phyloP scores from a whole-genome alignment of 2,329 filamentous ascomycete species.

The Xylariaceae sp. region DNA sequence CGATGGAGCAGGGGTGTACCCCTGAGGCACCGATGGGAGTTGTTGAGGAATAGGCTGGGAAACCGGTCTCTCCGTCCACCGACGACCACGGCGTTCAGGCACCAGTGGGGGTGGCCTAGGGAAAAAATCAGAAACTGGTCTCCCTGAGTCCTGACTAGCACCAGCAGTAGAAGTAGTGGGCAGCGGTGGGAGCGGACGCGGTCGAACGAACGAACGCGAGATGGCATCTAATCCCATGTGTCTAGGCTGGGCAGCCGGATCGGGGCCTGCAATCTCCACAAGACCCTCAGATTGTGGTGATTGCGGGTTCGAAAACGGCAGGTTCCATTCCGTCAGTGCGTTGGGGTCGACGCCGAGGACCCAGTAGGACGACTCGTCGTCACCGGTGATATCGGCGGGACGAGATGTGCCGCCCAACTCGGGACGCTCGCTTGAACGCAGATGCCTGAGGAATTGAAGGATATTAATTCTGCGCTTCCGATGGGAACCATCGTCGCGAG shows the following conservation, averaged over 20 bases:
- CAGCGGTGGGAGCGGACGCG: background rate
- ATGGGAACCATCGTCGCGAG: constrained; percentile 3
- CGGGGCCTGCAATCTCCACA: constrained; percentile 3
- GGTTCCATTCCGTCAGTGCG: constrained; percentile 28
- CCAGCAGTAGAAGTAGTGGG: no score
- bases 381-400: constrained; percentile 14
- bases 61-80: no score
- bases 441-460: constrained; percentile 37
- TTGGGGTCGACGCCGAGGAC: constrained; percentile 25
- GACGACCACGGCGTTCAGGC: no score
- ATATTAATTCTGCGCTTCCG: constrained; percentile 31
- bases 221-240: constrained; percentile 17
- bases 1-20: no score
- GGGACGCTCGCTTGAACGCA: constrained; percentile 45
- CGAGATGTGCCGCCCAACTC: constrained; percentile 48
- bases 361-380: constrained; percentile 23
- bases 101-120: no score
- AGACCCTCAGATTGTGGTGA: background rate
- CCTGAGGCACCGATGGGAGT: no score
- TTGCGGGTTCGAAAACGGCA: constrained; percentile 21
- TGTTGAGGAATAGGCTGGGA: no score
- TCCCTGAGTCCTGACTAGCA: no score
- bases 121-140: no score
- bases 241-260: constrained; percentile 17
- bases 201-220: background rate